A percentile compares a stretch with the other conserved stretches of the same genome.
These are phyloP conservation scores for Caloboletus firmus DNA, from an alignment of 1,284 basidiomycete species.

Conservation along the genomic window DNA sequence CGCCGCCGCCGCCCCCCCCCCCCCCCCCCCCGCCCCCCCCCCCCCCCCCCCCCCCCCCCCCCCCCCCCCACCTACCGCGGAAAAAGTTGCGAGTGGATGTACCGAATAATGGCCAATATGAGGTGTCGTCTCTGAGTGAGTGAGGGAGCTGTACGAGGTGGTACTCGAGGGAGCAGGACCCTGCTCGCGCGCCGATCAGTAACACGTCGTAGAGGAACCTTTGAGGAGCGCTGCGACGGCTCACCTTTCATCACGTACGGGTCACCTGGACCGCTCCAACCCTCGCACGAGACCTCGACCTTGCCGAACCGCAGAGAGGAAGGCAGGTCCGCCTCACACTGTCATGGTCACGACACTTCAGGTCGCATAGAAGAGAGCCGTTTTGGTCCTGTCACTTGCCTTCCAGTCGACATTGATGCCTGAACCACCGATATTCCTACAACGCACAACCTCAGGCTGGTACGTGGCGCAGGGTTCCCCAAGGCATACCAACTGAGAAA, in stretches of 20 bases:
- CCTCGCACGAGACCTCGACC: conserved; percentile 86
- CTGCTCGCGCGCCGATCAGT: conserved; percentile 39
- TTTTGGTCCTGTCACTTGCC: conserved; percentile 42
- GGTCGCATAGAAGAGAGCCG: conserved; percentile 5
- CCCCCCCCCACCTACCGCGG: too few species aligned
- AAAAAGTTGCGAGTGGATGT: too few species aligned
- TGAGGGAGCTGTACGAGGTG: conserved; percentile 66
- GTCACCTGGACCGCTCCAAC: conserved; percentile 80
- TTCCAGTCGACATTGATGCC: conserved; percentile 85
- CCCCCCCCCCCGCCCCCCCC: too few species aligned
- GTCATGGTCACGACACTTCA: conserved; percentile 13
- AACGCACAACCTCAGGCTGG: conserved; percentile 85
- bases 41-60: too few species aligned
- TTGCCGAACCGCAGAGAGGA: conserved; percentile 76
- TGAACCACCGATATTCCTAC: conserved; percentile 72
- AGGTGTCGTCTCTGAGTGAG: conserved; percentile 39
- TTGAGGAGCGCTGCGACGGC: conserved; percentile 13
- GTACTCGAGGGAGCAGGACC: conserved; percentile 82
- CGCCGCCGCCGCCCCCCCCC: too few species aligned
- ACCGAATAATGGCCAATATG: conserved; percentile 17
- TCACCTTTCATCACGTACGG: conserved; percentile 80
- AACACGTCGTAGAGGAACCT: neutral
- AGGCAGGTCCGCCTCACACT: conserved; percentile 91
- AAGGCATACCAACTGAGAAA: conserved; percentile 80
- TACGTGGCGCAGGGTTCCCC: conserved; percentile 76